Conservation (phyloP, 2,329 filamentous ascomycete species). For the Rosellinia necatrix region DNA sequence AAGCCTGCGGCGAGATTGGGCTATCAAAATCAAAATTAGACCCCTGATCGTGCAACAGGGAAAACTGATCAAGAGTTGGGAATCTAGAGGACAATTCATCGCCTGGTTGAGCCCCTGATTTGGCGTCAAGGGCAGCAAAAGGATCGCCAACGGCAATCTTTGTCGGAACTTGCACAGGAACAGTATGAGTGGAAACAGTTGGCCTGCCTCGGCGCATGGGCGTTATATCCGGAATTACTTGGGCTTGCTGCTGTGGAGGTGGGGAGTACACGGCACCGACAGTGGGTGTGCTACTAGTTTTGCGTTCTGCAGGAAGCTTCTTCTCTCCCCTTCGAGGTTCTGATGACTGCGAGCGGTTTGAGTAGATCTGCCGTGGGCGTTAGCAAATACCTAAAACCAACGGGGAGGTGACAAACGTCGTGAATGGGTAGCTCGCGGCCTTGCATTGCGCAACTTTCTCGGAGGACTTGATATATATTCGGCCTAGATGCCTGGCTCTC, state of each 20-base stretch:
- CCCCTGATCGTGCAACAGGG: constrained; percentile 82
- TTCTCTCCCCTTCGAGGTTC: constrained; percentile 60
- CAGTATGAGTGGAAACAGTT: constrained; percentile 46
- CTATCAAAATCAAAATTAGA: constrained; percentile 82
- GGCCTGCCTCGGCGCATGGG: constrained; percentile 92
- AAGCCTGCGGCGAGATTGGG: constrained; percentile 48
- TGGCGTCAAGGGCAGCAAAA: constrained; percentile 85
- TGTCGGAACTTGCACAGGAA: constrained; percentile 62
- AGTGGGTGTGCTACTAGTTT: constrained; percentile 60
- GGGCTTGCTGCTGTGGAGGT: constrained; percentile 67
- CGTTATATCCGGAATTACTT: constrained; percentile 82
- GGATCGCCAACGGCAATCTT: constrained; percentile 76
- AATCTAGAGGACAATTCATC: constrained; percentile 88
- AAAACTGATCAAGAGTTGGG: constrained; percentile 91
- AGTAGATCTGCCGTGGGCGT: constrained; percentile 68
- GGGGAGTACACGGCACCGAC: constrained; percentile 83
- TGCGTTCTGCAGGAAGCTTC: constrained; percentile 56
- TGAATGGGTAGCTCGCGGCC: constrained; percentile 84
- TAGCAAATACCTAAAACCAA: constrained; percentile 22
- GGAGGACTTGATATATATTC: constrained; percentile 91
- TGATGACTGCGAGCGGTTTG: constrained; percentile 64
- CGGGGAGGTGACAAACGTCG: constrained; percentile 67
- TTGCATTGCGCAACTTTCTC: constrained; percentile 87
- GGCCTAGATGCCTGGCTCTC: constrained; percentile 80
- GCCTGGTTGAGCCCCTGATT: constrained; percentile 53